These are phyloP conservation scores for Pseudogymnoascus sp. DNA, from an alignment of 2,329 filamentous ascomycete species.

Conservation along the genomic window DNA sequence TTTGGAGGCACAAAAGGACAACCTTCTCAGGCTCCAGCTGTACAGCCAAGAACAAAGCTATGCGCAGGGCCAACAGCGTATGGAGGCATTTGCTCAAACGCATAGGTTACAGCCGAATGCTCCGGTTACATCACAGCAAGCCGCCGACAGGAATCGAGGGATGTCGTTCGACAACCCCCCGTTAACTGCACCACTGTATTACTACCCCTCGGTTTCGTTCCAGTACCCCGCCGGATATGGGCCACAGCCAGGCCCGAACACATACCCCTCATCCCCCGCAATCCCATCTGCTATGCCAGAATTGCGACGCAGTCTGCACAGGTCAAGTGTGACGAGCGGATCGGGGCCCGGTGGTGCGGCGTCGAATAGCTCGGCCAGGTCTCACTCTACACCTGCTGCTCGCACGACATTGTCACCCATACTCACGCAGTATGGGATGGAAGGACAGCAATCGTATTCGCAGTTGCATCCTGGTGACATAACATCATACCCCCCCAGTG, in stretches of 20 bases:
- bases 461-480: conserved; percentile 22
- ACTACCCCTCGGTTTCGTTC: conserved; percentile 35
- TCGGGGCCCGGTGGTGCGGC: conserved; percentile 33
- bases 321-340: conserved; percentile 44
- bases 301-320: conserved; percentile 49
- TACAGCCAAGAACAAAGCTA: conserved; percentile 40
- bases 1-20: conserved; percentile 36
- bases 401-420: conserved; percentile 12
- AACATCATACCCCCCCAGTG: not conserved
- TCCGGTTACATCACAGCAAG: conserved; percentile 30
- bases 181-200: conserved; percentile 49
- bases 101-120: conserved; percentile 29
- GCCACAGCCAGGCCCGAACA: conserved; percentile 41
- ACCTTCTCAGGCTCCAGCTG: conserved; percentile 38
- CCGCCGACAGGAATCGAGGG: conserved; percentile 46
- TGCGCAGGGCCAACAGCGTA: conserved; percentile 37
- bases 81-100: conserved; percentile 34
- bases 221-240: conserved; percentile 38
- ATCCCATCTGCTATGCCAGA: conserved; percentile 40
- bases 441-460: not conserved
- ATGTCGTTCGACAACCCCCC: conserved; percentile 57
- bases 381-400: conserved; percentile 59
- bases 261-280: conserved; percentile 50
- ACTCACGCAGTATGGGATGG: not conserved
- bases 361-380: conserved; percentile 50